These are phyloP conservation scores for Vinca minor DNA, from an alignment of 257 asterid genomes.

Conservation along the genomic window DNA sequence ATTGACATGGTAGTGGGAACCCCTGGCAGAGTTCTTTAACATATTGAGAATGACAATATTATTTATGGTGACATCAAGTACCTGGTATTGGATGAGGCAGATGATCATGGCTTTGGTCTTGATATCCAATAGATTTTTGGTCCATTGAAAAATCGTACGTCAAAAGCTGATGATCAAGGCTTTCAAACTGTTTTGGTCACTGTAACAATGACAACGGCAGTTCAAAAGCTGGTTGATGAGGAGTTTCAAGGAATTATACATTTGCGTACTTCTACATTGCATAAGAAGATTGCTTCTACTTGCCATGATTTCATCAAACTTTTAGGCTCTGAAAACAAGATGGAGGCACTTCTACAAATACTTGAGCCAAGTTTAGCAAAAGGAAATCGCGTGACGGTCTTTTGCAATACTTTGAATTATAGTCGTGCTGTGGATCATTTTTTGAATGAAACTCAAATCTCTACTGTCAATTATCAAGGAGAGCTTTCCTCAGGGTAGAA, in stretches of 20 bases:
- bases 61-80: slow-evolving; percentile 93
- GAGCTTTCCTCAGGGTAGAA: slow-evolving; percentile 95
- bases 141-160: slow-evolving; percentile 77
- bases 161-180: slow-evolving; percentile 55
- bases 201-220: slow-evolving; percentile 99
- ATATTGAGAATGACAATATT: slow-evolving; percentile 90
- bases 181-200: slow-evolving; percentile 90
- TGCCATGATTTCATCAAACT: no score
- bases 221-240: no score
- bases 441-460: slow-evolving; percentile 65
- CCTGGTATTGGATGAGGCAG: slow-evolving; percentile 90
- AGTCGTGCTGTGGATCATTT: slow-evolving; percentile 98
- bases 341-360: no score
- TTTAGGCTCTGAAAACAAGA: no score
- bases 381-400: slow-evolving; percentile 96
- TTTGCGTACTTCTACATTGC: no score
- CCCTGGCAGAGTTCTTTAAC: slow-evolving; percentile 94
- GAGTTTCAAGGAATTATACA: no score
- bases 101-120: slow-evolving; percentile 98
- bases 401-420: slow-evolving; percentile 90
- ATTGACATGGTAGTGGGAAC: slow-evolving; percentile 98
- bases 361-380: slow-evolving; percentile 96
- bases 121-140: slow-evolving; percentile 81
- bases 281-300: no score
- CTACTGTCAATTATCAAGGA: slow-evolving; percentile 95